Base-by-base conservation (phyloP, 352 stramenopile species). In the Globisporangium orthogonon region DNA sequence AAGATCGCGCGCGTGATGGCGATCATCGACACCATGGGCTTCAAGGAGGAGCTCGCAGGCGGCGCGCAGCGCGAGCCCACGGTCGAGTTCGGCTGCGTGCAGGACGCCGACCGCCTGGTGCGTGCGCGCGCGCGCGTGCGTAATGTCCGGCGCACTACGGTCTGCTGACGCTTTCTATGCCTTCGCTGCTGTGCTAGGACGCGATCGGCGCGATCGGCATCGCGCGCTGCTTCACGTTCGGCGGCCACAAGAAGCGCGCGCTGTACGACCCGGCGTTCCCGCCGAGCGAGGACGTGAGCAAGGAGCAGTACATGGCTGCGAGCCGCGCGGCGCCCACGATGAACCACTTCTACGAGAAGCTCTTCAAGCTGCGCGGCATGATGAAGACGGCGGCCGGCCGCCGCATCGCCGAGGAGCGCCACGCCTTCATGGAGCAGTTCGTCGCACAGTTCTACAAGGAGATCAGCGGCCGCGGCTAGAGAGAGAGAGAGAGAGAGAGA, bases 311-410 rank as follows among this genome's bases (percentile, higher is more conserved):
- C 72, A 95, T 91, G 78, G 66, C 79, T 37, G 73, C 83, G 50
- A 79, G 72, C 18, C 83, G 84, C 17, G 60, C 69, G 46, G 78
- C 70, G 29, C 81, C 81, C 23, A 94, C 83, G 4, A 83, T 97
- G 51, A 93, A 94, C 60, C 88, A 97, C 65, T 97, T 97, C 58
- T 94, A 95, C 59, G 88, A 94, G 71, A 97, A 97, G 75, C 73
- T 97, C 30, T 73, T 97, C 50, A 89, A 90, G 60, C 76, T 96
- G 47, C 78, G 84, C 40, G 74, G 67, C 14, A 84, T 91, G 76
- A 95, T 97, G 83, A 96, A 96, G 62, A 97, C 87, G 0, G 60
- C 66, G 15, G 72, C 83, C 0, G 89, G 86, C 23, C 77, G 74
- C 33, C 74, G 75, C 52, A 72, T 96, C 33, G 89, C 87, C 0